phyloP scores from a whole-genome alignment of 768 basidiomycete genomes.

The Naganishia kalamii region DNA sequence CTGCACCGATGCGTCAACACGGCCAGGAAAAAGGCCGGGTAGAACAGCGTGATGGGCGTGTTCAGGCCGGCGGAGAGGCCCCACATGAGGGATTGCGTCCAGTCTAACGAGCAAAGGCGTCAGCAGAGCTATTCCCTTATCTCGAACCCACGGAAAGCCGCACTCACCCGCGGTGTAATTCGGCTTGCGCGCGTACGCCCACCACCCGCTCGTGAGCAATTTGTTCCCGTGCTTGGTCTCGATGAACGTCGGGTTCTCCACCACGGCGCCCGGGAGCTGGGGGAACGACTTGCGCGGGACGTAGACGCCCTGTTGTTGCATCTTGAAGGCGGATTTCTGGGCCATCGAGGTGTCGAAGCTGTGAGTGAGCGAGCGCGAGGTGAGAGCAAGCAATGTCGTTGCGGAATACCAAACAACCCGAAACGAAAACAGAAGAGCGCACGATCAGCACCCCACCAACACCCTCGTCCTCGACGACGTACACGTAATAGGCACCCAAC shows the following conservation, averaged over 20 bases:
- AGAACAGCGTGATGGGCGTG: conserved; percentile 94
- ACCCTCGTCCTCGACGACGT: conserved; percentile 37
- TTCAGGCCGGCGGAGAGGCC: conserved; percentile 84
- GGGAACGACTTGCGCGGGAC: conserved; percentile 87
- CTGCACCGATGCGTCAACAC: conserved; percentile 86
- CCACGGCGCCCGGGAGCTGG: conserved; percentile 71
- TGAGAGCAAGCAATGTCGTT: too few species aligned
- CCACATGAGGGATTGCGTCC: conserved; percentile 87
- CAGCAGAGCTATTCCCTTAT: conserved; percentile 80
- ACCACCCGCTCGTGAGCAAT: conserved; percentile 86
- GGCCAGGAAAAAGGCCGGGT: conserved; percentile 80
- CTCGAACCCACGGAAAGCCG: background rate
- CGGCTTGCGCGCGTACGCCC: conserved; percentile 92
- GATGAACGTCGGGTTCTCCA: conserved; percentile 82
- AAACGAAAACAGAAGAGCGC: background rate
- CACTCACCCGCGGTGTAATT: too few species aligned
- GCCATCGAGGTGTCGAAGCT: conserved; percentile 94
- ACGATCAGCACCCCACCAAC: background rate
- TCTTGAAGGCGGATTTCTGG: conserved; percentile 93
- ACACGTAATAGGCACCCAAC: conserved; percentile 81
- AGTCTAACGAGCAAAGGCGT: conserved; percentile 50
- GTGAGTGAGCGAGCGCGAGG: conserved; percentile 11
- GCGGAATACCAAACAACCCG: background rate
- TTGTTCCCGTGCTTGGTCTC: conserved; percentile 96
- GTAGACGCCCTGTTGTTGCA: conserved; percentile 85